Percentiles rank a stretch among this genome's conserved stretches.
Conservation (phyloP, 2,329 filamentous ascomycete genomes). For the Hypoxylon sp. region DNA sequence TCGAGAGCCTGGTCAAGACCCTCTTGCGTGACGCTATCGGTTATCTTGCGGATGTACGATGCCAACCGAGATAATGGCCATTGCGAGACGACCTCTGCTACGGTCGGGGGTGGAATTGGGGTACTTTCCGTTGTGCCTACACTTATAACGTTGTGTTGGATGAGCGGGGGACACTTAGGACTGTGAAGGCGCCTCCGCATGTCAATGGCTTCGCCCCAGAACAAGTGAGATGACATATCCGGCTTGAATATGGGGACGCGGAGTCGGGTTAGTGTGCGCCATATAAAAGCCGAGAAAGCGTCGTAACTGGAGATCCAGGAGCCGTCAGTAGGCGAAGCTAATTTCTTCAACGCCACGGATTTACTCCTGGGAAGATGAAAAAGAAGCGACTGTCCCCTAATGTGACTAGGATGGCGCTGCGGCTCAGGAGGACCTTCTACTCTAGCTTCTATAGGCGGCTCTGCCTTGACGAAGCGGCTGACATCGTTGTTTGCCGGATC, state of each 20-base stretch:
- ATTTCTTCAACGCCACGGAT: slow-evolving; percentile 56
- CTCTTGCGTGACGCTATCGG: slow-evolving; percentile 56
- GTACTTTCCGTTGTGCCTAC: slow-evolving; percentile 27
- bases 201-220: slow-evolving; percentile 17
- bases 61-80: slow-evolving; percentile 56
- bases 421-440: slow-evolving; percentile 46
- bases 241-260: too few relatives aligned
- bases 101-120: slow-evolving; percentile 49
- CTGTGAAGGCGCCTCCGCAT: slow-evolving; percentile 40
- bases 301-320: slow-evolving; percentile 63
- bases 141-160: slow-evolving; percentile 49
- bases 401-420: slow-evolving; percentile 51
- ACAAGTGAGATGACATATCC: not conserved
- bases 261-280: slow-evolving; percentile 50
- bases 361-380: slow-evolving; percentile 63
- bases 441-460: not conserved
- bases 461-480: not conserved
- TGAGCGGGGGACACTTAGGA: slow-evolving; percentile 39
- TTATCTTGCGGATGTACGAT: slow-evolving; percentile 57
- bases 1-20: slow-evolving; percentile 51
- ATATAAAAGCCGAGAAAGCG: slow-evolving; percentile 59
- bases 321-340: slow-evolving; percentile 52
- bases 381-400: slow-evolving; percentile 52
- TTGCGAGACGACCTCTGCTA: slow-evolving; percentile 55
- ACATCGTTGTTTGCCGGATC: not conserved